phyloP scores from a whole-genome alignment of 164 flowering plant genomes.

The Euptelea pleiosperma region DNA sequence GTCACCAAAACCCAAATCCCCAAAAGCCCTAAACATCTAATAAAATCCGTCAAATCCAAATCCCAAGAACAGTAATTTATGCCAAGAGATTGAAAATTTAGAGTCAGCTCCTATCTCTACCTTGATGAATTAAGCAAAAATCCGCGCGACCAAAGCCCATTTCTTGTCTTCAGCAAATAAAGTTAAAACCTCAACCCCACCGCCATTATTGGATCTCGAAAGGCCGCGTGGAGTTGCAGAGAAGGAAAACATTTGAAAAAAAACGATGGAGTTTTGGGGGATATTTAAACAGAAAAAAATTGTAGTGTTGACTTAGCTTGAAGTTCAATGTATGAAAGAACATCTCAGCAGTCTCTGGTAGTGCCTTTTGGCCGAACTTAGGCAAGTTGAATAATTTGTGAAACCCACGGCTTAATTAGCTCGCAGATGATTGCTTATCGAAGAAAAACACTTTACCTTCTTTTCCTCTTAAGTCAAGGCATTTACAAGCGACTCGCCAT shows the following conservation, averaged over 20 bases:
- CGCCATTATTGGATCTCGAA: slow-evolving; percentile 10
- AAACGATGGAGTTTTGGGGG: slow-evolving; percentile 4
- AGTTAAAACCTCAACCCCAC: slow-evolving; percentile 24
- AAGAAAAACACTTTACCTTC: slow-evolving; percentile 12
- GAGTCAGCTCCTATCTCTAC: slow-evolving; percentile 13
- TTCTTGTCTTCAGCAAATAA: slow-evolving; percentile 37
- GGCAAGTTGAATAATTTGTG: slow-evolving; percentile 17
- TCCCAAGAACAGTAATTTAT: slow-evolving; percentile 3
- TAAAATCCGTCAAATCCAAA: slow-evolving; percentile 15
- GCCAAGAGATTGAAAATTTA: not conserved
- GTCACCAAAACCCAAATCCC: slow-evolving; percentile 18
- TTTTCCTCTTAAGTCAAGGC: slow-evolving; percentile 6
- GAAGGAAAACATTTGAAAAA: slow-evolving; percentile 10
- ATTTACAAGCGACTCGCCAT: slow-evolving; percentile 27
- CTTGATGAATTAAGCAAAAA: slow-evolving; percentile 20
- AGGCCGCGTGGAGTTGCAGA: slow-evolving; percentile 17
- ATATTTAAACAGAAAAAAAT: slow-evolving; percentile 13
- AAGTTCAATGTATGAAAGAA: slow-evolving; percentile 13
- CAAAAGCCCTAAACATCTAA: not conserved
- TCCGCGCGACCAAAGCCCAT: slow-evolving; percentile 12
- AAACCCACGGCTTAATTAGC: slow-evolving; percentile 20
- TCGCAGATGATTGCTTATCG: slow-evolving; percentile 19
- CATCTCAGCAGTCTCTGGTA: slow-evolving; percentile 17
- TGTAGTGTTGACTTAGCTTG: slow-evolving; percentile 31
- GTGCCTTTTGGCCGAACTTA: slow-evolving; percentile 46